phyloP scores from a whole-genome alignment of 768 basidiomycete genomes.

The Tulasnella sp. region DNA sequence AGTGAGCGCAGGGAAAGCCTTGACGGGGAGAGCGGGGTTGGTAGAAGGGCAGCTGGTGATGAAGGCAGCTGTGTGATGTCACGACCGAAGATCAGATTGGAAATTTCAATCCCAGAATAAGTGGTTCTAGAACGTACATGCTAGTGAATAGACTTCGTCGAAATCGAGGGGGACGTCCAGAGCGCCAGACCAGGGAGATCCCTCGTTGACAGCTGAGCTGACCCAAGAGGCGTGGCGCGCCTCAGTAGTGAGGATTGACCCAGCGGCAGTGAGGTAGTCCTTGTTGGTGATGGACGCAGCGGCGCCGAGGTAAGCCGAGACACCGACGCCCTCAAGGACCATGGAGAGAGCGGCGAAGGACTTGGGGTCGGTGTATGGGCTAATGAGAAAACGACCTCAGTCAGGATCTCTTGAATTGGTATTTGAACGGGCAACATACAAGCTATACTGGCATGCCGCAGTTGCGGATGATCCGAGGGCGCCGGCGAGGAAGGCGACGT shows the following conservation, averaged over 20 bases:
- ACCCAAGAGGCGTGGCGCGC: constrained; percentile 56
- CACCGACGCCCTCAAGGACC: constrained; percentile 45
- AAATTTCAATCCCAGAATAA: background rate
- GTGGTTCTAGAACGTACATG: constrained; percentile 19
- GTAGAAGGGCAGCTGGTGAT: constrained; percentile 42
- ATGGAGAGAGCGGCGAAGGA: constrained; percentile 42
- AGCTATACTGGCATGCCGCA: constrained; percentile 34
- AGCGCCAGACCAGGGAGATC: constrained; percentile 43
- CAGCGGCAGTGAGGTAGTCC: constrained; percentile 40
- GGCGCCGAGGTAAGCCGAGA: constrained; percentile 50
- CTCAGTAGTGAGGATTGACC: constrained; percentile 50
- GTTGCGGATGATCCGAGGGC: constrained; percentile 30
- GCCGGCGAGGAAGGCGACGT: constrained; percentile 31
- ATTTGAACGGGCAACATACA: constrained; percentile 26
- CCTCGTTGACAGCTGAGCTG: constrained; percentile 36
- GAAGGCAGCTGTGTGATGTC: constrained; percentile 29
- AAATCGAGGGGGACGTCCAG: constrained; percentile 42
- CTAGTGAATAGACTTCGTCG: constrained; percentile 38
- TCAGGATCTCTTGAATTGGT: background rate
- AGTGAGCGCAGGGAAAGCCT: constrained; percentile 42
- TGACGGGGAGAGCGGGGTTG: constrained; percentile 41
- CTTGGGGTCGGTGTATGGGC: constrained; percentile 36
- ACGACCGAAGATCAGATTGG: background rate
- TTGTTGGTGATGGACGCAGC: constrained; percentile 37
- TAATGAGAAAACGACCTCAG: constrained; percentile 16